These are phyloP conservation scores for Trichoderma atrobrunneum DNA, from an alignment of 2,329 filamentous ascomycete species.

Conservation along the genomic window DNA sequence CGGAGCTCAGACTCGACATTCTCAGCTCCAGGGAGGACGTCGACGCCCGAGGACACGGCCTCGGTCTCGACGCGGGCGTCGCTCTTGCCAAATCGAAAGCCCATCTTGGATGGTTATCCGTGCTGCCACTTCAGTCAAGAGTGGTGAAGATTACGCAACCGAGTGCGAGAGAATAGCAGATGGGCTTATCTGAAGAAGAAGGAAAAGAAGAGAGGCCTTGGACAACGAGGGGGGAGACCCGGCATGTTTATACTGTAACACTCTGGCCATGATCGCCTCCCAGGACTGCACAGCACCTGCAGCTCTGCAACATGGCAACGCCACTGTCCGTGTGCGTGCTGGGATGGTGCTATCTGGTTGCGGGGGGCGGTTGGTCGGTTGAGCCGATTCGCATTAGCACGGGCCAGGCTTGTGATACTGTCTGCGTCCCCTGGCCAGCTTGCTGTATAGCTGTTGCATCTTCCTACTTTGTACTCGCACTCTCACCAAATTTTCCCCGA, in stretches of 20 bases:
- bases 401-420: not conserved
- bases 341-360: not conserved
- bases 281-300: not conserved
- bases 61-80: constrained; percentile 19
- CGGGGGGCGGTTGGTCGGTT: not conserved
- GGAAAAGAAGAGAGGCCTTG: not conserved
- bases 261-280: not conserved
- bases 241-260: constrained; percentile 5
- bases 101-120: constrained; percentile 21
- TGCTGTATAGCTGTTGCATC: not conserved
- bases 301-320: not conserved
- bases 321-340: constrained; percentile 4
- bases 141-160: not conserved
- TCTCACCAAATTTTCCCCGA: not conserved
- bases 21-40: constrained; percentile 23
- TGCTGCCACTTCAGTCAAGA: constrained; percentile 33
- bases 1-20: constrained; percentile 33
- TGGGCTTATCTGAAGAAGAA: not conserved
- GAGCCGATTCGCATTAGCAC: not conserved
- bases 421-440: not conserved
- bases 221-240: not conserved
- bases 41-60: constrained; percentile 23
- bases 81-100: constrained; percentile 23
- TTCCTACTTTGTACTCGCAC: not conserved
- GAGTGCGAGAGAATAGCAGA: constrained; percentile 7